Evolutionary conservation across 352 stramenopile genomes (phyloP).

Genomic region (Phytophthora agathidicida): DNA sequence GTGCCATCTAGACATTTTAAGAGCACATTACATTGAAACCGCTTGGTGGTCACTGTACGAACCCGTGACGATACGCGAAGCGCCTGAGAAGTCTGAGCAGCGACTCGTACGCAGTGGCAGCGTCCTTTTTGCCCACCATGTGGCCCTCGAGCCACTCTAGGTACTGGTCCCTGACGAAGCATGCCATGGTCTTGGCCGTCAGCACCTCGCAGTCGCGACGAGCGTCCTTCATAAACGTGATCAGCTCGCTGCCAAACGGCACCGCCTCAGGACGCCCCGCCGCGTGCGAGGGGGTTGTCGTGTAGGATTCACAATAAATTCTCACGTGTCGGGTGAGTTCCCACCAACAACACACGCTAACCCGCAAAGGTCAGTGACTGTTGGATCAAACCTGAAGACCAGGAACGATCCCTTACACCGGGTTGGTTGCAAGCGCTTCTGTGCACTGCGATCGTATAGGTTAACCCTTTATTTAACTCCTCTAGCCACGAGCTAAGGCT

Average conservation of each 20-base stretch:
- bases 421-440: too few species aligned
- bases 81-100: not conserved
- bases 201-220: constrained; percentile 2
- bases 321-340: too few species aligned
- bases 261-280: not conserved
- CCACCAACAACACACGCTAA: too few species aligned
- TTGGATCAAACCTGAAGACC: too few species aligned
- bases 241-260: constrained; percentile 4
- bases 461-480: too few species aligned
- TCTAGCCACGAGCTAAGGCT: too few species aligned
- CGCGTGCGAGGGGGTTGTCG: not conserved
- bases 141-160: constrained; percentile 4
- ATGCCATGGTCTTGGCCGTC: not conserved
- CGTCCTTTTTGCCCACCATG: constrained; percentile 1
- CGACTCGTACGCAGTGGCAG: constrained; percentile 3
- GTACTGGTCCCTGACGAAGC: constrained; percentile 6
- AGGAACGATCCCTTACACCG: too few species aligned
- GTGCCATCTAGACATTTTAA: not conserved
- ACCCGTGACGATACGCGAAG: constrained; percentile 7
- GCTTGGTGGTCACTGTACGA: not conserved
- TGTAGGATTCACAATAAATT: too few species aligned
- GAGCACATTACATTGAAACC: constrained; percentile 4
- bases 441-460: too few species aligned
- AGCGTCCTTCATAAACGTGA: constrained; percentile 15
- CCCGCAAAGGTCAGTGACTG: too few species aligned